Evolutionary conservation across 768 basidiomycete species (phyloP).

Genomic region (Leccinum rimulosum): DNA sequence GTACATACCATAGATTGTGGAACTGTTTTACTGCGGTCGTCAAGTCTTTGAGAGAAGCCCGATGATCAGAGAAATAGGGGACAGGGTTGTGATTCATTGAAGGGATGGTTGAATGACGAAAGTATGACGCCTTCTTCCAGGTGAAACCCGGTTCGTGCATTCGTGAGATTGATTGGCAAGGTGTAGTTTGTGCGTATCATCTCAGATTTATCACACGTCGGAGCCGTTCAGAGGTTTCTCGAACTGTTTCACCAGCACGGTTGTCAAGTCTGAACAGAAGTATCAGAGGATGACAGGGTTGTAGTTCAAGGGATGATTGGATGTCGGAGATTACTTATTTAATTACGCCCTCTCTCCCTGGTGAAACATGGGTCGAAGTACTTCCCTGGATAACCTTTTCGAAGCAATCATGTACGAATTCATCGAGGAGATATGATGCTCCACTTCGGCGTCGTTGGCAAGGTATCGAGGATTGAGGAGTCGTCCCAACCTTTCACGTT

Average conservation of each 20-base stretch:
- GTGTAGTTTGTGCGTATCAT: not conserved
- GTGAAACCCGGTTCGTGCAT: not conserved
- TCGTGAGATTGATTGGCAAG: not conserved
- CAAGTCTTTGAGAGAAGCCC: constrained; percentile 2
- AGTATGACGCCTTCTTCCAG: not conserved
- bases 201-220: not conserved
- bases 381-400: not conserved
- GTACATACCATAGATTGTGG: not conserved
- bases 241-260: not conserved
- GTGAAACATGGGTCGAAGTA: not conserved
- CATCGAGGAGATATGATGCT: not conserved
- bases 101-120: not conserved
- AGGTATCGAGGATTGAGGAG: not conserved
- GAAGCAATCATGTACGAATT: not conserved
- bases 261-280: not conserved
- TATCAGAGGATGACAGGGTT: not conserved
- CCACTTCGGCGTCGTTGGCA: not conserved
- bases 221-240: not conserved
- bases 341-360: not conserved
- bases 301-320: not conserved
- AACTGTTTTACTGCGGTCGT: constrained; percentile 4
- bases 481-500: not conserved
- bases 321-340: not conserved
- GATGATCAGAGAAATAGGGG: not conserved
- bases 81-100: constrained; percentile 1